phyloP scores from a whole-genome alignment of 129 eudicot species.

The Centaurea solstitialis region DNA sequence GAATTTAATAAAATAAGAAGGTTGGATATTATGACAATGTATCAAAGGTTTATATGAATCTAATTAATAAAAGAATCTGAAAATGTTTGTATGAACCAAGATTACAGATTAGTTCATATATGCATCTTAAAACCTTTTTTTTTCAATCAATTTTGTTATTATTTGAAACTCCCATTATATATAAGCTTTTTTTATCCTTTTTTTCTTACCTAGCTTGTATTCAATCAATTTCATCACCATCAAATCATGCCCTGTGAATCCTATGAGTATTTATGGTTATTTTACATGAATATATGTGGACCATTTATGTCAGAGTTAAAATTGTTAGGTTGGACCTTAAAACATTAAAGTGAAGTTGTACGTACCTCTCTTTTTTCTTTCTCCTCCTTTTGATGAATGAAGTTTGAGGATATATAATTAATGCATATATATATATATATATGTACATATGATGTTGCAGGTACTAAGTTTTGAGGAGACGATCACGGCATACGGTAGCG shows the following conservation, averaged over 20 bases:
- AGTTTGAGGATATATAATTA: neutral
- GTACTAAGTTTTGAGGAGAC: constrained; percentile 80
- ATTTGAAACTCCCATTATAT: too few species aligned
- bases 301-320: neutral
- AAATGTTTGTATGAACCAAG: too few species aligned
- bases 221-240: neutral
- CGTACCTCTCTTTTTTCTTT: neutral
- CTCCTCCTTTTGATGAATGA: neutral
- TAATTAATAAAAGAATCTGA: too few species aligned
- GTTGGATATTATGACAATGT: too few species aligned
- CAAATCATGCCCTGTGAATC: neutral
- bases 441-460: constrained; percentile 27
- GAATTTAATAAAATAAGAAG: too few species aligned
- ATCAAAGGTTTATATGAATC: too few species aligned
- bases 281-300: neutral
- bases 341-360: neutral
- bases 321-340: neutral
- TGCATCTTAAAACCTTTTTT: too few species aligned
- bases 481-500: constrained; percentile 74
- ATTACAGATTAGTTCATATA: too few species aligned
- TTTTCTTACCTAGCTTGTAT: too few species aligned
- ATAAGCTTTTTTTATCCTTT: too few species aligned
- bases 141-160: too few species aligned
- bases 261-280: neutral
- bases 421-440: neutral